Evolutionary conservation across 129 eudicot species (phyloP).

Genomic region (Helichrysum umbraculigerum): DNA sequence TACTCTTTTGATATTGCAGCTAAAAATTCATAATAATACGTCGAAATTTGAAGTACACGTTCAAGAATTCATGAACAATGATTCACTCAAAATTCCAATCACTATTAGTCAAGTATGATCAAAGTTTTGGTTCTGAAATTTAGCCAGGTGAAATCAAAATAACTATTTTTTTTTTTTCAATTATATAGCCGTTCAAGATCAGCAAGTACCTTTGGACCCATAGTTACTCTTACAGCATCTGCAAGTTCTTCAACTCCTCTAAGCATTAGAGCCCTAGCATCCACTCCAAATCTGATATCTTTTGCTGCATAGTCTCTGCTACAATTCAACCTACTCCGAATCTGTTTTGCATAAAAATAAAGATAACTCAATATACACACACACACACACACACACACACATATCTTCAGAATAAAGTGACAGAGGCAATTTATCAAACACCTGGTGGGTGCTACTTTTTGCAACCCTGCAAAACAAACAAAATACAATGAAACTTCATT

Average conservation of each 20-base stretch:
- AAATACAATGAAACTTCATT: background rate
- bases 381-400: background rate
- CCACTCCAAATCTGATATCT: conserved; percentile 72
- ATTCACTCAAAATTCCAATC: too few species aligned
- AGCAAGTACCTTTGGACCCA: conserved; percentile 73
- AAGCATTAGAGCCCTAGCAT: conserved; percentile 70
- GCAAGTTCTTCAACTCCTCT: conserved; percentile 80
- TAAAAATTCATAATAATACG: background rate
- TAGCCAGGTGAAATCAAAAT: too few species aligned
- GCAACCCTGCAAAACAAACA: conserved; percentile 44
- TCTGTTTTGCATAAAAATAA: conserved; percentile 25
- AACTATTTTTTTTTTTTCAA: background rate
- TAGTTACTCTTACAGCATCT: conserved; percentile 85
- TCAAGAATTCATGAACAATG: background rate
- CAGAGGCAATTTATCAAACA: conserved; percentile 12
- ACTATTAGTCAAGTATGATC: too few species aligned
- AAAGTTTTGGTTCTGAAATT: too few species aligned
- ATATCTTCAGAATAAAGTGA: background rate
- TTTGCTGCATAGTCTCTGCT: conserved; percentile 77
- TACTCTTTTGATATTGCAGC: background rate
- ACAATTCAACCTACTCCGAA: conserved; percentile 58
- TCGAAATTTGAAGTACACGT: background rate
- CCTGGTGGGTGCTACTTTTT: conserved; percentile 48
- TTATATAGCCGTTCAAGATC: too few species aligned
- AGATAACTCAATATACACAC: background rate